Base-by-base conservation (phyloP, 768 basidiomycete genomes). In the Russula foetens region DNA sequence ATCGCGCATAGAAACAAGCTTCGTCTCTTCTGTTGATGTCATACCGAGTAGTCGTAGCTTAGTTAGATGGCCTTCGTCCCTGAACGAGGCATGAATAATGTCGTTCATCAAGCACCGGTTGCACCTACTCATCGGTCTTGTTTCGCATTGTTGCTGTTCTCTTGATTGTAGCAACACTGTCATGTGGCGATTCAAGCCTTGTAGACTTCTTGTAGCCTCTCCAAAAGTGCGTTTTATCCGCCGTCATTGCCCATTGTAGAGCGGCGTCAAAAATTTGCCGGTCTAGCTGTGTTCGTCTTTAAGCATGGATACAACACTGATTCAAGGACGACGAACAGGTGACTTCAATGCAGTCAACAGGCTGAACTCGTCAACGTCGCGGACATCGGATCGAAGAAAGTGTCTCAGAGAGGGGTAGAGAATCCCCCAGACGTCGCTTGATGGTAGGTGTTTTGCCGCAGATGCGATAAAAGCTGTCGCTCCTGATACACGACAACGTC, bases 351-450 rank as follows among this genome's bases (percentile, higher is more conserved):
- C 83, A 29, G 80, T 76, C 29, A 98, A 72, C n/a, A 99, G 68
- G 47, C 82, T 85, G 53, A 79, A 78, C 60, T 90, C 91, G 51
- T 89, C 82, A 49, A 98, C 81, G 7, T 79, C 78, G 2, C 78
- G 79, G 23, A 98, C 76, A 66, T 98, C 97, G 2, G 85, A 90
- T 59, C 86, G 87, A 41, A 98, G 76, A 60, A 94, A 84, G 67
- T 93, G 88, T 48, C 90, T 81, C 44, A 98, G 73, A 0, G 89
- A 90, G 0, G 97, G 96, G 66, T 98, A 98, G 9, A 99, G 72
- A 44, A 98, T 96, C 68, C 94, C 98, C 96, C 97, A 98, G 23
- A 92, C 85, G 69, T 99, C 97, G 55, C 92, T 93, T 2, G 78
- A 72, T 0, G 88, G 89, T 7, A 99, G 80, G 63, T 90, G 86